phyloP scores from a whole-genome alignment of 768 basidiomycete genomes.

The Cytidiella melzeri region DNA sequence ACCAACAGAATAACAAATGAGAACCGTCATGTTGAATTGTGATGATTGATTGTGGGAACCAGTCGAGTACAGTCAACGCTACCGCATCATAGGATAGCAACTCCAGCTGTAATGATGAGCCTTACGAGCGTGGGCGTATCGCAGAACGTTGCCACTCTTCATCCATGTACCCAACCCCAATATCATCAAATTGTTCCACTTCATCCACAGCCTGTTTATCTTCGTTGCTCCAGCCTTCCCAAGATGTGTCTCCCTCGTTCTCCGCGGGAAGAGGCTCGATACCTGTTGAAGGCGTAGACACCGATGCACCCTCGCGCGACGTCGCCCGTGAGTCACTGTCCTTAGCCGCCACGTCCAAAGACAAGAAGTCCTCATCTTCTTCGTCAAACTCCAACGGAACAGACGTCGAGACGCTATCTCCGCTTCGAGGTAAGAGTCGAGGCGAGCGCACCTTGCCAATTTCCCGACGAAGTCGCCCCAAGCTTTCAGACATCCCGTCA shows the following conservation, averaged over 20 bases:
- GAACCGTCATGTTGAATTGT: too few species aligned
- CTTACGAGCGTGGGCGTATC: too few species aligned
- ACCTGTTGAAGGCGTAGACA: conserved; percentile 37
- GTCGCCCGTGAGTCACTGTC: conserved; percentile 14
- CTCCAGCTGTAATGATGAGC: too few species aligned
- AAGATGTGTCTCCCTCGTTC: conserved; percentile 15
- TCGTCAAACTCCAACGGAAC: conserved; percentile 60
- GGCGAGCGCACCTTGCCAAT: conserved; percentile 48
- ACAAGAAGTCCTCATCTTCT: conserved; percentile 55
- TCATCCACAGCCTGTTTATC: conserved; percentile 27
- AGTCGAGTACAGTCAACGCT: too few species aligned
- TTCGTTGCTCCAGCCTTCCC: conserved; percentile 28
- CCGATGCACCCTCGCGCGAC: conserved; percentile 24
- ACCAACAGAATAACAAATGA: too few species aligned
- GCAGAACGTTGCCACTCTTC: conserved; percentile 22
- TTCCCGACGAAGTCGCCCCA: conserved; percentile 54
- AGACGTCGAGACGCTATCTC: conserved; percentile 12
- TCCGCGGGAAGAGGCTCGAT: conserved; percentile 21
- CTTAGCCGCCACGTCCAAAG: conserved; percentile 12
- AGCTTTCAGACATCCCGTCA: conserved; percentile 53
- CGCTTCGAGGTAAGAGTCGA: conserved; percentile 23
- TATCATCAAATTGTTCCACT: conserved; percentile 31
- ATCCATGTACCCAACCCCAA: conserved; percentile 30
- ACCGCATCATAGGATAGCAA: too few species aligned
- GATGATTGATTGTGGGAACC: too few species aligned